phyloP scores from a whole-genome alignment of 2,329 filamentous ascomycete genomes.

The Penicillium aurantiogriseum region DNA sequence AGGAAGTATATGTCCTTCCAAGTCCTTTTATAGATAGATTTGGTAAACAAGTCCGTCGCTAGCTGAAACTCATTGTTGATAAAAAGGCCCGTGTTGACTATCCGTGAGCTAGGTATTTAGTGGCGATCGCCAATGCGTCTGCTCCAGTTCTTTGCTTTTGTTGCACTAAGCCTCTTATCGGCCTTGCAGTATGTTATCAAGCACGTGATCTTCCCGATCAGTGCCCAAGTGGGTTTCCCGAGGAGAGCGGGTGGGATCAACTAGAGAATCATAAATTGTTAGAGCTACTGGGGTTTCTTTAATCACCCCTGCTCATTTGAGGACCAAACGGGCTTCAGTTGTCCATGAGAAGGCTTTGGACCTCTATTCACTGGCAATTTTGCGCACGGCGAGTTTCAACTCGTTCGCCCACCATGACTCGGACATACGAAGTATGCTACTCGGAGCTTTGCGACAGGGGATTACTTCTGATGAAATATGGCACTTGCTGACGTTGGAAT shows the following conservation, averaged over 20 bases:
- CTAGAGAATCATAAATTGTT: conserved; percentile 12
- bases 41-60: no score
- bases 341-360: conserved; percentile 33
- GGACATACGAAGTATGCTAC: conserved; percentile 39
- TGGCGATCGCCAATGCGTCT: background rate
- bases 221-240: conserved; percentile 20
- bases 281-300: conserved; percentile 20
- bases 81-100: no score
- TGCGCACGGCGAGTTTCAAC: conserved; percentile 32
- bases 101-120: no score
- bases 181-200: background rate
- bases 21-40: no score
- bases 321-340: conserved; percentile 17
- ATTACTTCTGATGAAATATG: background rate
- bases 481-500: conserved; percentile 13
- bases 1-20: no score
- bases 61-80: no score
- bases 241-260: conserved; percentile 18
- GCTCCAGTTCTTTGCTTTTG: background rate
- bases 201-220: conserved; percentile 25
- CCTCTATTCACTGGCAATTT: conserved; percentile 17
- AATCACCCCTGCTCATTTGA: conserved; percentile 18
- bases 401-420: conserved; percentile 36
- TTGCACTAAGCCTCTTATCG: background rate
- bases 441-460: background rate